Evolutionary conservation across 768 basidiomycete genomes (phyloP), one percentile per base, ranked within the genome.

Genomic region (Nidularia pulvinata): DNA sequence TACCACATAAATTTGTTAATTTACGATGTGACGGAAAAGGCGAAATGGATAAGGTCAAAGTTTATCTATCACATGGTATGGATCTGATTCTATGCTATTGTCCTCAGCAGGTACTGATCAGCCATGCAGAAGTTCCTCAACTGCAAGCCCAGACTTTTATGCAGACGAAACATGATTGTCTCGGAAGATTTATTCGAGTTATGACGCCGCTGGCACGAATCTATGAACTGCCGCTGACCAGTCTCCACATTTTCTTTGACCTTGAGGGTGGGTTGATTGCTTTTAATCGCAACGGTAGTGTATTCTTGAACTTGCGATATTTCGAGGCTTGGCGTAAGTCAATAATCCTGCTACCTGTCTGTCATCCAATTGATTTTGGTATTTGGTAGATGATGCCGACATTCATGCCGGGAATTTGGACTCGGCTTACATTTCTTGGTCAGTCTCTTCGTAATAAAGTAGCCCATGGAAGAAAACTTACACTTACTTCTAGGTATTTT

Each of bases 181-280:
- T 92, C 16, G 81, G 82, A 25, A 83, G 92, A 16, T 95, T 97
- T 65, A 81, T 92, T 22, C 74, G 83, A 49, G 71, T 95, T 36
- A 74, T 95, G 50, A 69, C 71, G 0, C 84, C 86, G 0, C 76
- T 98, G 16, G 79, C 84, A 4, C 65, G 76, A 33, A 75, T 95
- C 13, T 98, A 93, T 67, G 77, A 79, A 57, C 80, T 98, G 35
- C 86, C 93, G 1, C 69, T 84, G 30, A 70, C 80, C 0, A 88
- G 88, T 46, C 60, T 97, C 54, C 92, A 96, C 60, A 80, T 99
- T 5, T 98, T 98, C 67, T 89, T 86, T 68, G 95, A 98, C 63
- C 65, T 77, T 19, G 71, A 74, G 4, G 95, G 96, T 1, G 86
- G 85, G 1, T 71, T 91, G 10, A 96, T 98, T 51, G 97, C 95